Base-by-base conservation (phyloP, 768 basidiomycete species). In the Boletus pseudopeckii region DNA sequence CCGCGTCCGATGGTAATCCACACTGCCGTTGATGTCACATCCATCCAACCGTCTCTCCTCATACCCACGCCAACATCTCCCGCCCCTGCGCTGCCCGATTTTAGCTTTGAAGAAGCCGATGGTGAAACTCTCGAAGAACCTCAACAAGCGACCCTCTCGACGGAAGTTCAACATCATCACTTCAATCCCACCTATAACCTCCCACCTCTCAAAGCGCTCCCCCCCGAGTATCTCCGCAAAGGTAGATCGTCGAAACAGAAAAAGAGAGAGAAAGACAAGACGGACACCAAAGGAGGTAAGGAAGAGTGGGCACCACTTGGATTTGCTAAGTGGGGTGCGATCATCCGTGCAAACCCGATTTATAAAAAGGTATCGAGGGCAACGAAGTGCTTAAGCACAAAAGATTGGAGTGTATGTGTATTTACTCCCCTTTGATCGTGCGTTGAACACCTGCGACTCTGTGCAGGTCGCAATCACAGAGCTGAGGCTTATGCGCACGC, bases 351-450 rank as follows among this genome's bases (percentile, higher is more conserved):
- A 30, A 94, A 93, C 65, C 91, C 92, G 3, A 75, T 90, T 20
- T 81, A 84, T 74, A 84, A 78, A 67, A 83, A 78, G 59, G 79
- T 92, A 11, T 72, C 85, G 40, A 79, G 83, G 49, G 82, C 90
- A 14, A 76, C 80, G 7, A 94, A 94, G 67, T 91, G 88, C 57
- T 62, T 94, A 55, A 90, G 76, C 50, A 89, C 87, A 10, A 79
- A 80, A 37, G 90, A 94, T 54, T 94, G 92, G 92, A 77, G 78
- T 71, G 91, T 91, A 75, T 61, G 88, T 52, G 80, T 54, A 15
- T 33, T 55, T 32, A 14, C 20, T 46, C 43, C 45, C 20, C 18
- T 20, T 48, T 28, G 47, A 22, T 33, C 5, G 17, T 26, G 42
- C 18, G 18, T 50, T 54, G 37, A 55, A 53, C 2, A 24, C 11